Conservation (phyloP, 2,329 filamentous ascomycete species). For the Seiridium cupressi region DNA sequence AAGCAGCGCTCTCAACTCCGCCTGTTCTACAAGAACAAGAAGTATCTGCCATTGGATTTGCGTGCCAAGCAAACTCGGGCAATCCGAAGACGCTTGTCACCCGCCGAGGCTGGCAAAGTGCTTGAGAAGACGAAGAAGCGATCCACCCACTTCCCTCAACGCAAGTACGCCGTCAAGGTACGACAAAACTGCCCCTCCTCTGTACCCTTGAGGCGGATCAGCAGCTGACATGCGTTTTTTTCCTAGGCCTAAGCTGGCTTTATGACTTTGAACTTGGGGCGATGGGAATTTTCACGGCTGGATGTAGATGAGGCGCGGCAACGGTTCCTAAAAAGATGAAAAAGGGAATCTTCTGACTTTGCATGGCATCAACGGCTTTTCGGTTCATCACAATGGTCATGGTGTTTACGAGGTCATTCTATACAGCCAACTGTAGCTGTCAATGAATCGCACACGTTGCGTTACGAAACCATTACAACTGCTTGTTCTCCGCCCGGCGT, state of each 20-base stretch:
- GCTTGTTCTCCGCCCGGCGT: not conserved
- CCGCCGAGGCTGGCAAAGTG: slow-evolving; percentile 80
- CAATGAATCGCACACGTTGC: slow-evolving; percentile 20
- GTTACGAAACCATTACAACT: slow-evolving; percentile 8
- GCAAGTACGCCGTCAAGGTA: slow-evolving; percentile 99
- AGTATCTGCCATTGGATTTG: slow-evolving; percentile 98
- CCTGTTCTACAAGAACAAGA: slow-evolving; percentile 99
- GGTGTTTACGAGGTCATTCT: slow-evolving; percentile 34
- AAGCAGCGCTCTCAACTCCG: slow-evolving; percentile 98
- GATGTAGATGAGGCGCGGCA: slow-evolving; percentile 26
- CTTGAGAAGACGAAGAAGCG: slow-evolving; percentile 98
- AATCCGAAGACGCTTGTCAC: slow-evolving; percentile 91
- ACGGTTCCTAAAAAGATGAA: slow-evolving; percentile 24
- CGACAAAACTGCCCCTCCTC: slow-evolving; percentile 19
- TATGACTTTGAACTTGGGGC: slow-evolving; percentile 8
- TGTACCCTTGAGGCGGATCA: not conserved
- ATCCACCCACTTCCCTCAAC: slow-evolving; percentile 92
- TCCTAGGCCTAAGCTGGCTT: slow-evolving; percentile 21
- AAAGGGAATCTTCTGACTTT: slow-evolving; percentile 33
- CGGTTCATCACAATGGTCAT: slow-evolving; percentile 27
- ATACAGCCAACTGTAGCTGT: slow-evolving; percentile 32
- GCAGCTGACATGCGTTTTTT: not conserved
- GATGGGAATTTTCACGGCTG: slow-evolving; percentile 16
- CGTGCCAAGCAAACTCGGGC: slow-evolving; percentile 97
- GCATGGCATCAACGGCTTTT: slow-evolving; percentile 37